Percentiles rank a stretch among this genome's conserved stretches.
Conservation (phyloP, 345 rosid genomes). For the Sisymbrium irio region DNA sequence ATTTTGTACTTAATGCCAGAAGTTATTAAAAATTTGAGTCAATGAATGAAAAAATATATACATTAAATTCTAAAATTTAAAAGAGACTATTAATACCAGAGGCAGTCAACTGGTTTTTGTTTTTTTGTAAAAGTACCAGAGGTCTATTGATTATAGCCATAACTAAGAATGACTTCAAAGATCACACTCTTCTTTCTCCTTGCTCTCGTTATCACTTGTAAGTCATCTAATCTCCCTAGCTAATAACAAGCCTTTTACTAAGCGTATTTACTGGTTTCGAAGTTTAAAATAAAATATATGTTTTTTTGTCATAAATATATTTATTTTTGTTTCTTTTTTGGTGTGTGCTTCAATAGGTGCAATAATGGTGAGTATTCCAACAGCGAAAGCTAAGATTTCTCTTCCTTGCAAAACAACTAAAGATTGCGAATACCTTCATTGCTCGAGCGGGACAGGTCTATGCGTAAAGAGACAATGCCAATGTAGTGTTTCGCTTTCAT, state of each 20-base stretch:
- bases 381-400: not conserved
- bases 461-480: conserved; percentile 1
- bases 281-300: not conserved
- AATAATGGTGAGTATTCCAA: not conserved
- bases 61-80: not conserved
- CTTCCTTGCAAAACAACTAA: not conserved
- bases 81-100: not conserved
- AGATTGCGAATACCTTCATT: conserved; percentile 8
- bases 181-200: not conserved
- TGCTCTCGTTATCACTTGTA: conserved; percentile 5
- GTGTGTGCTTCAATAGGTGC: conserved; percentile 4
- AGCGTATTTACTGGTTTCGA: not conserved
- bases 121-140: not conserved
- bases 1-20: too few species aligned
- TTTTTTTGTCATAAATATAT: too few species aligned
- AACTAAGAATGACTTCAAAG: conserved; percentile 24
- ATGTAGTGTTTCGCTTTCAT: not conserved
- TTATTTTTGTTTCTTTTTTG: not conserved
- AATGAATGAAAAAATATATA: too few species aligned
- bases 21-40: not conserved
- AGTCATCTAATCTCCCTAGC: not conserved
- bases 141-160: not conserved
- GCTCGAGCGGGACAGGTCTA: not conserved
- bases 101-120: too few species aligned
- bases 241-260: not conserved